A percentile compares a stretch with the other conserved stretches of the same genome.
Evolutionary conservation across 306 rosid genomes (phyloP).

Genomic region (Argentina anserina): DNA sequence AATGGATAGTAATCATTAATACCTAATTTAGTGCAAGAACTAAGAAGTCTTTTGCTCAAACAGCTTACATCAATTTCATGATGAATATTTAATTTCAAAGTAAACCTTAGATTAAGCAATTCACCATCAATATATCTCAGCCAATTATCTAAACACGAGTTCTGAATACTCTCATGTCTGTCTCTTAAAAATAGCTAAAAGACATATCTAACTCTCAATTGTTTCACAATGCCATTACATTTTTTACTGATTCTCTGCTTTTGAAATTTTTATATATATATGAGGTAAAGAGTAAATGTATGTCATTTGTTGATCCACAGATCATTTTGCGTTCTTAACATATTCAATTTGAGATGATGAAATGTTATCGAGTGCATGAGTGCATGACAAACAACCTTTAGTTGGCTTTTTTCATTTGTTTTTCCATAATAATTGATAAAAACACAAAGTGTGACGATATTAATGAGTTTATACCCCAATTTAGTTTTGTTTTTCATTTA

Average conservation of each 20-base stretch:
- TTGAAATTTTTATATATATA: background rate
- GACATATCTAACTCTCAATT: slow-evolving; percentile 16
- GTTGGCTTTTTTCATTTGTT: slow-evolving; percentile 29
- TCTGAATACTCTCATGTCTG: slow-evolving; percentile 30
- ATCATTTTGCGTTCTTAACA: background rate
- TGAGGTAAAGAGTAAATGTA: background rate
- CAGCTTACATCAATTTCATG: no score
- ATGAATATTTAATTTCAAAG: slow-evolving; percentile 18
- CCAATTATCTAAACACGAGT: slow-evolving; percentile 32
- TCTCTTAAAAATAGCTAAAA: slow-evolving; percentile 26
- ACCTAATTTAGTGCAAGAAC: no score
- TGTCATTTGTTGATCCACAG: slow-evolving; percentile 11
- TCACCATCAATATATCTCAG: slow-evolving; percentile 24
- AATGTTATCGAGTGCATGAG: slow-evolving; percentile 16
- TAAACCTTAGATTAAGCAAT: slow-evolving; percentile 11
- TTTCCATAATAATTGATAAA: slow-evolving; percentile 30
- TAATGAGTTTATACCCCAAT: no score
- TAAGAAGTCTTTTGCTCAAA: no score
- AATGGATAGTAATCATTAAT: no score
- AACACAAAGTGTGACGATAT: no score
- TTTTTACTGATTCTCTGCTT: background rate
- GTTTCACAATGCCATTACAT: background rate
- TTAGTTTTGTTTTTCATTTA: no score
- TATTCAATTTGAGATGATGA: background rate
- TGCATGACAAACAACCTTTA: slow-evolving; percentile 37